A percentile compares a stretch with the other conserved stretches of the same genome.
Conservation (phyloP, 768 basidiomycete species). For the Amanita fuliginea region DNA sequence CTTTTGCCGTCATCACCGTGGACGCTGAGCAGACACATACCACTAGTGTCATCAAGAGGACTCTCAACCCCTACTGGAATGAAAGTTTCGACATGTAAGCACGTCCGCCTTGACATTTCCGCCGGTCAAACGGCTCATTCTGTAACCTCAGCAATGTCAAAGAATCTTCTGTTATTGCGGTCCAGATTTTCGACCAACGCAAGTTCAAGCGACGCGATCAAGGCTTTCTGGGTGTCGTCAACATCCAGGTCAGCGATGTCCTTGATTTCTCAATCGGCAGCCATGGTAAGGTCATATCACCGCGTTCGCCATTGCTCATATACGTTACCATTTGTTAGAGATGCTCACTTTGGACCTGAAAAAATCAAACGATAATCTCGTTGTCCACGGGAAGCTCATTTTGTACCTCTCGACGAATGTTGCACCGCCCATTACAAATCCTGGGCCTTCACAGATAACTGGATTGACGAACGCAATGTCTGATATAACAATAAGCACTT, state of each 20-base stretch:
- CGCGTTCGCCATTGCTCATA: conserved; percentile 6
- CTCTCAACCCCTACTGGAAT: conserved; percentile 93
- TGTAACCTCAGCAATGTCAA: conserved; percentile 65
- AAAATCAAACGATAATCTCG: conserved; percentile 97
- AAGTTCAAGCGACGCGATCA: conserved; percentile 99
- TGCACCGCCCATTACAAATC: conserved; percentile 72
- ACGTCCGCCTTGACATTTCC: neutral
- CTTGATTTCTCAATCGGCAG: conserved; percentile 88
- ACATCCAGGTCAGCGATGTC: conserved; percentile 82
- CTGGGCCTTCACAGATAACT: conserved; percentile 64
- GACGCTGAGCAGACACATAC: conserved; percentile 97
- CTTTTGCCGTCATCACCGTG: conserved; percentile 96
- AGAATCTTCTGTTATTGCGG: conserved; percentile 95
- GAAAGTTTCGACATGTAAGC: conserved; percentile 95
- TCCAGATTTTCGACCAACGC: conserved; percentile 98
- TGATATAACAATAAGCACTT: conserved; percentile 49
- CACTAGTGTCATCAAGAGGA: conserved; percentile 95
- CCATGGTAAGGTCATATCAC: conserved; percentile 56
- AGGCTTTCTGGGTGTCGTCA: conserved; percentile 96
- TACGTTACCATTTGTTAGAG: conserved; percentile 36
- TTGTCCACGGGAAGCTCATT: conserved; percentile 96
- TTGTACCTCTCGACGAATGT: conserved; percentile 93
- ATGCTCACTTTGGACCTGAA: conserved; percentile 95
- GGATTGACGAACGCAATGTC: conserved; percentile 48
- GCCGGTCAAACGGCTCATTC: conserved; percentile 1